Evolutionary conservation across 768 basidiomycete genomes (phyloP), one percentile per base, ranked within the genome.

Genomic region (Cubamyces sp.): DNA sequence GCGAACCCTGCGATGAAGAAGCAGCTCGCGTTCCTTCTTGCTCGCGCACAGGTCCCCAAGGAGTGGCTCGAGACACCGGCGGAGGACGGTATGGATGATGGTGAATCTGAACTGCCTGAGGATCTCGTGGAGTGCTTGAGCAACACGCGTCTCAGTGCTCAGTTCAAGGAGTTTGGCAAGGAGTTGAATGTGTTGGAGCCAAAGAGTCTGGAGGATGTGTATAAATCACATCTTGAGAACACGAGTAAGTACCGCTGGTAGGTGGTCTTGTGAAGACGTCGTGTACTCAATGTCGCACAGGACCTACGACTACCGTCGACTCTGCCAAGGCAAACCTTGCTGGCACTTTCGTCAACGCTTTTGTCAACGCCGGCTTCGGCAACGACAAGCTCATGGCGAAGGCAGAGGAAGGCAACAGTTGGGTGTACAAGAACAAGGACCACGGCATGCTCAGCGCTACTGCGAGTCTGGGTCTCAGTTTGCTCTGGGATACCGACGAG

Each of bases 371-470:
- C 46, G 97, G 96, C 0, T 99, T 96, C 71, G 95, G 94, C 23
- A 99, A 99, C 73, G 97, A 99, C 74, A 98, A 97, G 74, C 84
- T 99, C 56, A 96, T 99, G 93, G 94, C 96, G 5, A 90, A 89
- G 71, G 96, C 95, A 1, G 92, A 94, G 61, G 96, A 97, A 70
- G 96, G 97, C 15, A 92, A 87, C 75, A 96, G 94, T 69, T 99
- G 95, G 95, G 94, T 99, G 60, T 99, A 98, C 82, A 98, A 98
- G 84, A 98, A 98, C 81, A 98, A 98, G 78, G 96, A 98, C 55
- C 94, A 97, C 65, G 97, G 96, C 55, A 98, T 98, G 94, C 88
- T 96, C 84, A 93, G 91, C 62, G 97, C 97, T 23, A 88, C 96
- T 26, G 97, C 97, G 4, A 96, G 93, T 57, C 82, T 99, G 56